Evolutionary conservation across 2,329 filamentous ascomycete species (phyloP).

Genomic region (Aulographum hederae): DNA sequence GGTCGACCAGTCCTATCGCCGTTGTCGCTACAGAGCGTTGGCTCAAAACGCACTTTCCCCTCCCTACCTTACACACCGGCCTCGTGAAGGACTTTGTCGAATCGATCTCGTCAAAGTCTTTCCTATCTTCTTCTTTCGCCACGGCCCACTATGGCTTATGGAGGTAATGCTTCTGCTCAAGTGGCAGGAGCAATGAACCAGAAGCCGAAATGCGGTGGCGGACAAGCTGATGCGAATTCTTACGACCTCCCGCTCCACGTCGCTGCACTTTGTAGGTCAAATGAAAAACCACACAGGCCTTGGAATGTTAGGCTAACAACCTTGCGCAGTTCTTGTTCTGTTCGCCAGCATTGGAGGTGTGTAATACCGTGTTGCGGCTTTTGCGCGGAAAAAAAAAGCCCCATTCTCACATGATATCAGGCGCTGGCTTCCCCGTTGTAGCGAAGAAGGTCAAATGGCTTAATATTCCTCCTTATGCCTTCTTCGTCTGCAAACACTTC

Average conservation of each 20-base stretch:
- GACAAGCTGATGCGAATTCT: neutral
- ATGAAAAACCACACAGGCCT: slow-evolving; percentile 7
- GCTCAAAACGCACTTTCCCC: too few species aligned
- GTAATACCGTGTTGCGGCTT: slow-evolving; percentile 10
- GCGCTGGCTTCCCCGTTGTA: slow-evolving; percentile 18
- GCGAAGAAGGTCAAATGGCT: slow-evolving; percentile 37
- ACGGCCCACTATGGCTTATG: too few species aligned
- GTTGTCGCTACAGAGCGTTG: too few species aligned
- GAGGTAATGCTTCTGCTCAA: neutral
- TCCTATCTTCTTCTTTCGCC: too few species aligned
- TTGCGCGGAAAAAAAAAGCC: neutral
- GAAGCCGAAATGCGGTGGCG: neutral
- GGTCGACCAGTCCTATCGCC: too few species aligned
- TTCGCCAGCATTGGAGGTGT: too few species aligned
- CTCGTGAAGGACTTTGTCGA: too few species aligned
- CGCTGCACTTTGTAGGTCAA: slow-evolving; percentile 20
- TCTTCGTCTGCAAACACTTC: slow-evolving; percentile 43
- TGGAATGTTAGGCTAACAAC: slow-evolving; percentile 6
- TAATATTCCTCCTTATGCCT: slow-evolving; percentile 36
- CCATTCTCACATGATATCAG: neutral
- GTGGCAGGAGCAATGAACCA: neutral
- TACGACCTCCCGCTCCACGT: slow-evolving; percentile 20
- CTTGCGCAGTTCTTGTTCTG: slow-evolving; percentile 17
- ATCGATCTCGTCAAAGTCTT: neutral
- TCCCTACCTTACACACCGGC: too few species aligned